Percentiles rank a stretch among this genome's conserved stretches.
phyloP scores from a whole-genome alignment of 176 grass and related monocot genomes.

The Dactylis glomerata region DNA sequence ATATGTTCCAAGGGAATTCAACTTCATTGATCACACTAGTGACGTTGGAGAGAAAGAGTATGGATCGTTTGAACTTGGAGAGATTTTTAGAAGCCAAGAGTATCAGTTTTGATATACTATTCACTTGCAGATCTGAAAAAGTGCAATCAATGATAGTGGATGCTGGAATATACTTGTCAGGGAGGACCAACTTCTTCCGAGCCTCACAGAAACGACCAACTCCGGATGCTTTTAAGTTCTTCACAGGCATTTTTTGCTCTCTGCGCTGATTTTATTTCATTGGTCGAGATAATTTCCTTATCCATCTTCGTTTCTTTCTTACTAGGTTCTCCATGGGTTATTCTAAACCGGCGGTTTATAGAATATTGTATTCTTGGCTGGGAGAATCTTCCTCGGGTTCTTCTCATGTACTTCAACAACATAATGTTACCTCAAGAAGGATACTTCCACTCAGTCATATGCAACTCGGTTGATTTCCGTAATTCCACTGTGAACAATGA shows the following conservation, averaged over 20 bases:
- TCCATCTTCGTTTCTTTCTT: constrained; percentile 10
- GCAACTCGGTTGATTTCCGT: constrained; percentile 66
- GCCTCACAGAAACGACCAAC: constrained; percentile 65
- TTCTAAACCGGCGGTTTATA: constrained; percentile 73
- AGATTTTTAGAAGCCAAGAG: background rate
- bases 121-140: constrained; percentile 60
- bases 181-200: constrained; percentile 81
- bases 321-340: constrained; percentile 74
- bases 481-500: constrained; percentile 82
- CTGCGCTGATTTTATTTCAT: constrained; percentile 29
- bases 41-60: constrained; percentile 74
- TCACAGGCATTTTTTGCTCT: constrained; percentile 65
- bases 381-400: constrained; percentile 84
- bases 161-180: constrained; percentile 91
- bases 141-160: constrained; percentile 92
- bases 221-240: constrained; percentile 91
- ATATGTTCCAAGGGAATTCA: constrained; percentile 61
- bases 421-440: constrained; percentile 75
- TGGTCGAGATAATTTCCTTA: constrained; percentile 18
- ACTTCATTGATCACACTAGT: constrained; percentile 84
- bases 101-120: constrained; percentile 25
- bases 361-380: constrained; percentile 82
- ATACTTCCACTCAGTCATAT: constrained; percentile 87
- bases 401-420: constrained; percentile 91
- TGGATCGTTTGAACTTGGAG: constrained; percentile 20